These are phyloP conservation scores for Penicillium sp. DNA, from an alignment of 2,329 filamentous ascomycete genomes.

Conservation along the genomic window DNA sequence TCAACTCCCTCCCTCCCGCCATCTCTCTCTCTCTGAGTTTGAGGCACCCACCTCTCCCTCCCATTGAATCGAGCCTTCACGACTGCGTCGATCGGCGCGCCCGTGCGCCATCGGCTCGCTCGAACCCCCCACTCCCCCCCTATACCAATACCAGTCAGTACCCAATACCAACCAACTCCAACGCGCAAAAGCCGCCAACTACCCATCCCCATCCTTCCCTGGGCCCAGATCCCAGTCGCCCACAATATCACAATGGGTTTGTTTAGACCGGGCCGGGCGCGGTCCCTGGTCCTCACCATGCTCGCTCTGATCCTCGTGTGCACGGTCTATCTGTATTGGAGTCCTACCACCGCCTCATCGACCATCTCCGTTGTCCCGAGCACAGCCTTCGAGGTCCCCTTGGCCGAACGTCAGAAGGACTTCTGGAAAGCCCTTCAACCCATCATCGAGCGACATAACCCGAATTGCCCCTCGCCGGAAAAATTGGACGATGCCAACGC, in stretches of 20 bases:
- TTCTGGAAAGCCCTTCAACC: conserved; percentile 44
- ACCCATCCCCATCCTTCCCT: not conserved
- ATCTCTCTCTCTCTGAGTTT: not conserved
- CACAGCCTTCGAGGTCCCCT: conserved; percentile 38
- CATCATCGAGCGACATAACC: conserved; percentile 37
- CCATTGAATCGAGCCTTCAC: not conserved
- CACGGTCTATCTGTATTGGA: conserved; percentile 44
- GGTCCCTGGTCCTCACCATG: conserved; percentile 34
- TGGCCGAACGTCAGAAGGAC: conserved; percentile 40
- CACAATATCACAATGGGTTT: conserved; percentile 25
- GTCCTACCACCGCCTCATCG: conserved; percentile 33
- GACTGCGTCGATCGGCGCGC: conserved; percentile 19
- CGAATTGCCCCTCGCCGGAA: conserved; percentile 35
- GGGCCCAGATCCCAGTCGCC: not conserved
- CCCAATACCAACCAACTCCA: not conserved
- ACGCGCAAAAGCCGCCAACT: conserved; percentile 8
- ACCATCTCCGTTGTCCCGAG: conserved; percentile 36
- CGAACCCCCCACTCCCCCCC: conserved; percentile 8
- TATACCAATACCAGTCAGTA: too few species aligned
- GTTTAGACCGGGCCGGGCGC: conserved; percentile 34
- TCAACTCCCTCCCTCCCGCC: not conserved
- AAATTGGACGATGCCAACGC: conserved; percentile 28
- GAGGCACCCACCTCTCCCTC: not conserved
- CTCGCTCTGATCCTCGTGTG: conserved; percentile 36
- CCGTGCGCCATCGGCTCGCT: conserved; percentile 23